These are phyloP conservation scores for Claviceps digitariae DNA, from an alignment of 2,329 filamentous ascomycete species.

Conservation along the genomic window DNA sequence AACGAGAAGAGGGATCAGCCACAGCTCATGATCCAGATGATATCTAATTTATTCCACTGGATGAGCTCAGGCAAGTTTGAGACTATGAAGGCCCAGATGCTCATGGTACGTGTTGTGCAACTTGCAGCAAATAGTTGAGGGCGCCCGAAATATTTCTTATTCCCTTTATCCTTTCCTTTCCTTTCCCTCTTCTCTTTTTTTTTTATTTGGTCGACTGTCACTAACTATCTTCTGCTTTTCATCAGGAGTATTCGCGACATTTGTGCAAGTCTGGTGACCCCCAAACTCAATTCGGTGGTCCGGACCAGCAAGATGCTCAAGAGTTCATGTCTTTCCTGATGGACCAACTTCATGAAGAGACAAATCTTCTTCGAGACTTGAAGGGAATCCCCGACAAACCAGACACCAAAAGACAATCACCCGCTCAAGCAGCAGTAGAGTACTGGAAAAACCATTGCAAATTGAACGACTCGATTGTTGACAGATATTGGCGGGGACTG, in stretches of 20 bases:
- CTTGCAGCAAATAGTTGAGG: not conserved
- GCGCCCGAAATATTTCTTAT: no score
- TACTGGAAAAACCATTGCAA: slow-evolving; percentile 64
- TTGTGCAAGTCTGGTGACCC: slow-evolving; percentile 18
- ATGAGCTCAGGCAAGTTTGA: slow-evolving; percentile 36
- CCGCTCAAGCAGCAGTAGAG: slow-evolving; percentile 47
- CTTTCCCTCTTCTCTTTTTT: not conserved
- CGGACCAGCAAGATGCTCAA: slow-evolving; percentile 76
- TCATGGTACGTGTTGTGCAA: slow-evolving; percentile 37
- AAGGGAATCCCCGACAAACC: slow-evolving; percentile 18
- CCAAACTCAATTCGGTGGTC: slow-evolving; percentile 48
- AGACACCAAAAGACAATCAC: slow-evolving; percentile 18
- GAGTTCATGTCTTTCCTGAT: slow-evolving; percentile 80
- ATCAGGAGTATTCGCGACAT: slow-evolving; percentile 40
- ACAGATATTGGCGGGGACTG: slow-evolving; percentile 66
- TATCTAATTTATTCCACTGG: slow-evolving; percentile 47
- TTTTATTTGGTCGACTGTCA: not conserved
- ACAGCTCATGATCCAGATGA: slow-evolving; percentile 45
- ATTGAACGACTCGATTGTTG: slow-evolving; percentile 61
- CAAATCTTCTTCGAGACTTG: slow-evolving; percentile 47
- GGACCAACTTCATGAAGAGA: slow-evolving; percentile 72
- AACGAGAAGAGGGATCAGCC: slow-evolving; percentile 39
- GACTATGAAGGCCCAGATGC: slow-evolving; percentile 38
- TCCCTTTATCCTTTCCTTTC: no score
- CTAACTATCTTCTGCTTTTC: not conserved